Evolutionary conservation across 805 yeast genomes (phyloP), one percentile per base, ranked within the genome.

Genomic region (Saccharomycopsis sp.): DNA sequence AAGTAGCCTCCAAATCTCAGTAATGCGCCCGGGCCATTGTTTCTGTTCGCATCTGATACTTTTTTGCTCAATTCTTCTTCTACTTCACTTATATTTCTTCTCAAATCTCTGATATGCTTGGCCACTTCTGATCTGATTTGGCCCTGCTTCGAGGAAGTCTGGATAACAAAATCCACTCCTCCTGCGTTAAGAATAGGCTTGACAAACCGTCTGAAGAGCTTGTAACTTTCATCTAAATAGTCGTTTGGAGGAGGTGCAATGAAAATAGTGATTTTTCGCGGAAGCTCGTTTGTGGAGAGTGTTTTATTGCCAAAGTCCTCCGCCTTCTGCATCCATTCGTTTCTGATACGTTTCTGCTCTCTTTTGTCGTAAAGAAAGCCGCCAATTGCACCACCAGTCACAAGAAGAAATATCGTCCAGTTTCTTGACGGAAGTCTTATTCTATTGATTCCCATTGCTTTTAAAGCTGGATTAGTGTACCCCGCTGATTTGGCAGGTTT

Each of bases 241-340:
- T 97, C 91, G 63, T 83, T 82, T 5, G 97, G 97, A 7, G 98
- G 97, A n/a, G 99, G 99, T 0, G 97, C 96, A 57, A 91, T 79
- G 68, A 85, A 91, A 1, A 94, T 83, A 1, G 88, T 82, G 52
- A 94, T 74, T 64, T 85, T 88, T 59, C 99, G 78, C 1, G 97
- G 89, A 20, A 79, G 65, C 56, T 78, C 76, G 58, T 80, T 72
- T 1, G 83, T 70, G 1, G 69, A 67, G 50, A 84, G 64, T 16
- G 80, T 79, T 24, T 69, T 75, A 24, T 79, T 68, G 14, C 92
- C 81, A 51, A 79, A 68, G 15, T 70, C 71, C 51, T 81, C 72
- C 1, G 89, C 96, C 54, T 73, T 64, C 18, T 76, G 76, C 75
- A 86, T 82, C 80, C 87, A 89, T 61, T 79, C 75, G 50, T 77